A percentile compares a stretch with the other conserved stretches of the same genome.
Conservation (phyloP, 2,329 filamentous ascomycete genomes). For the Stagonosporopsis tanaceti region DNA sequence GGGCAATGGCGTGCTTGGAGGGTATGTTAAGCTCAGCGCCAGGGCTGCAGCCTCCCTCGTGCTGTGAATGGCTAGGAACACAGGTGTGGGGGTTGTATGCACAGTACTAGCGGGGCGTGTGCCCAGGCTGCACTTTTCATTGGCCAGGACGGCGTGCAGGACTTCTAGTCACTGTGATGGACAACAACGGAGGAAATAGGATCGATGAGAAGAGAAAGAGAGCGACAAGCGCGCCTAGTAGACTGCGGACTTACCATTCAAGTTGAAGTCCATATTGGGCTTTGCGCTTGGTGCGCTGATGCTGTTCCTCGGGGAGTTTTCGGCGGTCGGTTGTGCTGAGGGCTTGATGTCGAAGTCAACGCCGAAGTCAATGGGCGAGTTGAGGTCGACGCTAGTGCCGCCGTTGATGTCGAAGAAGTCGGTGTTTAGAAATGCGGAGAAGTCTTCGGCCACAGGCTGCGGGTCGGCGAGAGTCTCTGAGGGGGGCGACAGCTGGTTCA, state of each 20-base stretch:
- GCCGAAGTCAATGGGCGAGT: slow-evolving; percentile 37
- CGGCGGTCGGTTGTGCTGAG: slow-evolving; percentile 23
- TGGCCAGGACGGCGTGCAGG: slow-evolving; percentile 28
- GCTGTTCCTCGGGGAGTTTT: slow-evolving; percentile 24
- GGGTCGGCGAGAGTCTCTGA: slow-evolving; percentile 41
- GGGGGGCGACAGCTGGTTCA: slow-evolving; percentile 72
- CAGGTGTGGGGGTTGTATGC: slow-evolving; percentile 41
- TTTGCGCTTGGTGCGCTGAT: slow-evolving; percentile 28
- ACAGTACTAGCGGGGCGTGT: slow-evolving; percentile 18
- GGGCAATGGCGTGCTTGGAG: slow-evolving; percentile 50
- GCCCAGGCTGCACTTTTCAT: slow-evolving; percentile 23
- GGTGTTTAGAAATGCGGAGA: slow-evolving; percentile 64
- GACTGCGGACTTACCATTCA: slow-evolving; percentile 46
- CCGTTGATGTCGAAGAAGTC: slow-evolving; percentile 74
- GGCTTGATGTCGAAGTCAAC: slow-evolving; percentile 40
- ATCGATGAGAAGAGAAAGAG: slow-evolving; percentile 2
- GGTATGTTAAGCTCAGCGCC: slow-evolving; percentile 29
- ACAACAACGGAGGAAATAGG: slow-evolving; percentile 6
- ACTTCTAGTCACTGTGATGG: slow-evolving; percentile 24
- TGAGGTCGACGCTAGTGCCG: slow-evolving; percentile 36
- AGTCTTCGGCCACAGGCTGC: slow-evolving; percentile 54
- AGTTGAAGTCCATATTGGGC: slow-evolving; percentile 45
- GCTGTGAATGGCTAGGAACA: slow-evolving; percentile 34
- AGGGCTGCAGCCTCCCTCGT: slow-evolving; percentile 29
- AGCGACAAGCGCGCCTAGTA: slow-evolving; percentile 11